A percentile compares a stretch with the other conserved stretches of the same genome.
Evolutionary conservation across 2,329 filamentous ascomycete species (phyloP).

Genomic region (Huntiella moniliformis): DNA sequence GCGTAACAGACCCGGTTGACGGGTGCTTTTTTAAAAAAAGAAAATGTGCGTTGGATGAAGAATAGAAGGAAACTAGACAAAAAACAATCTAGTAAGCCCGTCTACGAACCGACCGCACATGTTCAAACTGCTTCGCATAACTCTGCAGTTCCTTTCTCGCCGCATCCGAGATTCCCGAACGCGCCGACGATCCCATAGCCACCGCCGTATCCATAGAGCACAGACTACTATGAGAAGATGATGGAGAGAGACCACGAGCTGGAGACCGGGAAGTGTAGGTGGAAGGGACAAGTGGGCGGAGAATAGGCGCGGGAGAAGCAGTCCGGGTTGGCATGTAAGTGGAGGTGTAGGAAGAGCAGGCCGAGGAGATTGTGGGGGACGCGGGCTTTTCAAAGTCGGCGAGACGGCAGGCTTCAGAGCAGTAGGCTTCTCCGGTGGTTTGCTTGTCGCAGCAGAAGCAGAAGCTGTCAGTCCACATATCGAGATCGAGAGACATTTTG

Average conservation of each 20-base stretch:
- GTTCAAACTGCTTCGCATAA: slow-evolving; percentile 80
- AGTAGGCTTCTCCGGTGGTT: slow-evolving; percentile 65
- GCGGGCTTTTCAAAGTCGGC: slow-evolving; percentile 57
- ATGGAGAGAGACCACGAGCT: slow-evolving; percentile 38
- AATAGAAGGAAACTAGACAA: slow-evolving; percentile 12
- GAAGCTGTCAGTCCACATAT: slow-evolving; percentile 72
- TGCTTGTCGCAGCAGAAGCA: slow-evolving; percentile 79
- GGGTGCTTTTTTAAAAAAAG: neutral
- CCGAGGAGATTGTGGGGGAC: slow-evolving; percentile 6
- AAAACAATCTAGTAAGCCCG: slow-evolving; percentile 30
- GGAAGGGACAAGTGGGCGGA: neutral
- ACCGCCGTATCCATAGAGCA: slow-evolving; percentile 54
- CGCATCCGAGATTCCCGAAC: slow-evolving; percentile 48
- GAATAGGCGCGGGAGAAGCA: slow-evolving; percentile 17
- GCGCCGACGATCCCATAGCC: slow-evolving; percentile 30
- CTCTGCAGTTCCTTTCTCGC: slow-evolving; percentile 62
- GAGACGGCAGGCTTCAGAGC: slow-evolving; percentile 77
- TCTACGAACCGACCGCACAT: slow-evolving; percentile 43
- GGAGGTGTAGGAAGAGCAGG: slow-evolving; percentile 14
- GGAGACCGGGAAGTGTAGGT: slow-evolving; percentile 16
- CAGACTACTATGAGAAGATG: slow-evolving; percentile 69
- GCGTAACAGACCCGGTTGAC: slow-evolving; percentile 12
- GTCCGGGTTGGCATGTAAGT: slow-evolving; percentile 47
- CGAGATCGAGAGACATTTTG: slow-evolving; percentile 30
- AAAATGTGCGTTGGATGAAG: neutral